phyloP scores from a whole-genome alignment of 768 basidiomycete genomes.

The Boletus rufocinnamomeus region DNA sequence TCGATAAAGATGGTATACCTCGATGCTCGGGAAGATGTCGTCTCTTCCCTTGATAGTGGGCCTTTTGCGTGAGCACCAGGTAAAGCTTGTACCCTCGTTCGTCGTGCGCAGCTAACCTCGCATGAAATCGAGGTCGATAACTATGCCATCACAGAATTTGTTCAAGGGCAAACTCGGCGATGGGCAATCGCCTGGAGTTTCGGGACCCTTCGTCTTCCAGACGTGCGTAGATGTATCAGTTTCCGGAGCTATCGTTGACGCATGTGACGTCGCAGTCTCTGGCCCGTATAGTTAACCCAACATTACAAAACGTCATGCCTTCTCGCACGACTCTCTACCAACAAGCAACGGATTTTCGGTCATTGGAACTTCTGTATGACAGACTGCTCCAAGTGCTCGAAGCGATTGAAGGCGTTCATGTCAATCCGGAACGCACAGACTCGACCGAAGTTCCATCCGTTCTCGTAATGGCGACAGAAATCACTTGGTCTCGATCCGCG shows the following conservation, averaged over 20 bases:
- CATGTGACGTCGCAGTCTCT: constrained; percentile 35
- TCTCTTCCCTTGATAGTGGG: constrained; percentile 66
- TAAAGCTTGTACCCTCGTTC: constrained; percentile 27
- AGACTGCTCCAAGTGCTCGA: constrained; percentile 36
- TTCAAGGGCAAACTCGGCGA: constrained; percentile 86
- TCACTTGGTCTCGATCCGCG: constrained; percentile 73
- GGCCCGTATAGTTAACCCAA: constrained; percentile 40
- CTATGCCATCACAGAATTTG: constrained; percentile 81
- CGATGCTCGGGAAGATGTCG: constrained; percentile 86
- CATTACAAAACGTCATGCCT: constrained; percentile 57
- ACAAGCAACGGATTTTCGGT: constrained; percentile 24
- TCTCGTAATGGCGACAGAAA: constrained; percentile 34
- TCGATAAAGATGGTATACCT: constrained; percentile 76
- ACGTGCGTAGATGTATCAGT: constrained; percentile 52
- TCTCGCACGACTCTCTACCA: constrained; percentile 56
- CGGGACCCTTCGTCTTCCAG: constrained; percentile 61
- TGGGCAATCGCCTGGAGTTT: constrained; percentile 94
- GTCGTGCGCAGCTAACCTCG: neutral
- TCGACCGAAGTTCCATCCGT: constrained; percentile 12
- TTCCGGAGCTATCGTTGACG: constrained; percentile 28
- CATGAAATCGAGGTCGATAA: constrained; percentile 64
- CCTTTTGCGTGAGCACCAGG: constrained; percentile 48
- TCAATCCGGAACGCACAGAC: constrained; percentile 1
- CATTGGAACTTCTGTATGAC: constrained; percentile 13
- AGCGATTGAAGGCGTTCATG: constrained; percentile 34